Evolutionary conservation across 1,284 basidiomycete genomes (phyloP).

Genomic region (Irpex sp.): DNA sequence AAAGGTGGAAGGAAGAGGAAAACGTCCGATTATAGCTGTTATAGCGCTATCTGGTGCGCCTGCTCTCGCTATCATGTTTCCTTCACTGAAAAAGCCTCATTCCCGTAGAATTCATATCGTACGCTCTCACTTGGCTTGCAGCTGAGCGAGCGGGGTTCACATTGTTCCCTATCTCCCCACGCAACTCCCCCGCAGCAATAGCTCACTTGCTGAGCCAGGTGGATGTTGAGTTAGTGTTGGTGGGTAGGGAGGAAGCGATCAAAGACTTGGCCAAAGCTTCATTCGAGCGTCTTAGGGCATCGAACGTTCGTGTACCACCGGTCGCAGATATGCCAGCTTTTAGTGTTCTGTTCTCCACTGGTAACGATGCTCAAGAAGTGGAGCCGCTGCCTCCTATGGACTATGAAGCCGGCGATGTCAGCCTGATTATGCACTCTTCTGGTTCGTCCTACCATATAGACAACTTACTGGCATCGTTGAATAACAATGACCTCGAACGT

Average conservation of each 20-base stretch:
- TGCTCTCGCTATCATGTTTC: too few relatives aligned
- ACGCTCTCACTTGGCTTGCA: too few relatives aligned
- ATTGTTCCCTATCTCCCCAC: slow-evolving; percentile 35
- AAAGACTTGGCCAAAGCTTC: slow-evolving; percentile 14
- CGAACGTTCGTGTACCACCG: slow-evolving; percentile 4
- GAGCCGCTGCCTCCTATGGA: slow-evolving; percentile 18
- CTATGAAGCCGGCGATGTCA: slow-evolving; percentile 18
- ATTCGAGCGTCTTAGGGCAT: slow-evolving; percentile 11
- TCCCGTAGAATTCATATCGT: too few relatives aligned
- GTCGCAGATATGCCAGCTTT: slow-evolving; percentile 18
- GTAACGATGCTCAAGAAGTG: slow-evolving; percentile 6
- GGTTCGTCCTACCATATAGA: slow-evolving; percentile 18
- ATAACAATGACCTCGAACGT: background rate
- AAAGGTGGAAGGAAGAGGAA: slow-evolving; percentile 13
- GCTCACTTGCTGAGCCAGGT: slow-evolving; percentile 32
- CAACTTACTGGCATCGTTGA: slow-evolving; percentile 22
- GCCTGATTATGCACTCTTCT: slow-evolving; percentile 30
- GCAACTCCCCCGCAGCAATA: slow-evolving; percentile 33
- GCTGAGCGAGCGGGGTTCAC: slow-evolving; percentile 22
- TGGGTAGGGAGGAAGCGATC: slow-evolving; percentile 10
- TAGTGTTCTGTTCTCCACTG: slow-evolving; percentile 16
- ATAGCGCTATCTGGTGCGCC: too few relatives aligned
- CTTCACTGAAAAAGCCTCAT: too few relatives aligned
- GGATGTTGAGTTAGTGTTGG: slow-evolving; percentile 23
- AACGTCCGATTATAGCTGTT: too few relatives aligned